phyloP scores from a whole-genome alignment of 768 basidiomycete genomes.

The Suillus clintonianus region DNA sequence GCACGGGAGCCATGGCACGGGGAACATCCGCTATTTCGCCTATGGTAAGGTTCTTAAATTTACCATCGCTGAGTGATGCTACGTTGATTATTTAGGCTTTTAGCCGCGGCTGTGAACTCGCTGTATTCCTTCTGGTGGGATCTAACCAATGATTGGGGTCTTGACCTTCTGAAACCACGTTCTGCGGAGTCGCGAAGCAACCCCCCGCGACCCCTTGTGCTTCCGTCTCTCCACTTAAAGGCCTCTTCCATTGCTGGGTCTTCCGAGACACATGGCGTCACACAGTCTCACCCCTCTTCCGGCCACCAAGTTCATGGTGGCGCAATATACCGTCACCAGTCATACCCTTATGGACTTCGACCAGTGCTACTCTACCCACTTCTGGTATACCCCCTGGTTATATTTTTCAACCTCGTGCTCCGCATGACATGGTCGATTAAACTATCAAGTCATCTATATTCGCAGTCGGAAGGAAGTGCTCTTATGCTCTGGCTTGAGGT shows the following conservation, averaged over 20 bases:
- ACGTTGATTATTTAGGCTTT: constrained; percentile 54
- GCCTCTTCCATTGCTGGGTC: constrained; percentile 19
- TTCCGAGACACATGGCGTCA: constrained; percentile 8
- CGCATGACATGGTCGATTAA: constrained; percentile 95
- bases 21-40: constrained; percentile 75
- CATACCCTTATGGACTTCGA: constrained; percentile 75
- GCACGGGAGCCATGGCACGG: constrained; percentile 63
- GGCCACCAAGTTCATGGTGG: constrained; percentile 1
- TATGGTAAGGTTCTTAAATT: constrained; percentile 63
- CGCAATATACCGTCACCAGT: constrained; percentile 18
- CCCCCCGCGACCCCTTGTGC: constrained; percentile 46
- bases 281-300: constrained; percentile 20
- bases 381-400: constrained; percentile 78
- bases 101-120: constrained; percentile 86
- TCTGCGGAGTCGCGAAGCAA: constrained; percentile 27
- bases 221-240: constrained; percentile 48
- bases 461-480: constrained; percentile 72
- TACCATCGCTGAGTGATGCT: neutral
- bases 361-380: constrained; percentile 76
- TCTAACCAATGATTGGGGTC: constrained; percentile 96
- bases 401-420: constrained; percentile 82
- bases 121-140: constrained; percentile 99
- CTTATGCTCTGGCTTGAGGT: constrained; percentile 90
- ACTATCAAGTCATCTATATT: constrained; percentile 83
- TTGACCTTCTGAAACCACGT: constrained; percentile 62